These are phyloP conservation scores for Auricularia cornea DNA, from an alignment of 768 basidiomycete genomes.

Conservation along the genomic window DNA sequence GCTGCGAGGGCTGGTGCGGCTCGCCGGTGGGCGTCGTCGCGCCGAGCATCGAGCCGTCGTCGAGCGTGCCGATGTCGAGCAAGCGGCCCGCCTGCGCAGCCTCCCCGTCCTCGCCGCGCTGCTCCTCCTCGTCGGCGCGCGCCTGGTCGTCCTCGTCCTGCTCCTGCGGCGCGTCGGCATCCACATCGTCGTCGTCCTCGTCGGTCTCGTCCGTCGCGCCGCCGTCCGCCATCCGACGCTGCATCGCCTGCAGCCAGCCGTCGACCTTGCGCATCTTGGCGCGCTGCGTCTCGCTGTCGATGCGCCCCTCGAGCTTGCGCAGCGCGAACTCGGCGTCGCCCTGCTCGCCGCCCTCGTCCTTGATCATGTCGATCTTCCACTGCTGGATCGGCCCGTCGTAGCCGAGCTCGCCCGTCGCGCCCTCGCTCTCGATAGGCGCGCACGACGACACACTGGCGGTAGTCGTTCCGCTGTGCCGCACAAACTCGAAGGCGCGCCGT, in stretches of 20 bases:
- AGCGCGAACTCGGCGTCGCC: slow-evolving; percentile 82
- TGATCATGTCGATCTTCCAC: slow-evolving; percentile 47
- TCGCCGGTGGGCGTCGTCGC: background rate
- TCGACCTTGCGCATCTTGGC: slow-evolving; percentile 73
- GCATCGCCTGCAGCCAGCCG: slow-evolving; percentile 69
- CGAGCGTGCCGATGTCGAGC: background rate
- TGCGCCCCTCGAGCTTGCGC: slow-evolving; percentile 73
- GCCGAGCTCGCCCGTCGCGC: slow-evolving; percentile 15
- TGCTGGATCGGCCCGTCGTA: slow-evolving; percentile 51
- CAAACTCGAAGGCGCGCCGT: slow-evolving; percentile 75
- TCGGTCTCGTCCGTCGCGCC: background rate
- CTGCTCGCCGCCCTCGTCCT: slow-evolving; percentile 47
- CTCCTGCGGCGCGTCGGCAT: background rate
- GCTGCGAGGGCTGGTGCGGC: background rate
- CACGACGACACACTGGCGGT: slow-evolving; percentile 54
- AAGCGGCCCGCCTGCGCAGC: background rate
- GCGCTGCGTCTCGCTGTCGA: slow-evolving; percentile 61
- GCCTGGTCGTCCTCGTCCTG: background rate
- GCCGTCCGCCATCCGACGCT: slow-evolving; percentile 34
- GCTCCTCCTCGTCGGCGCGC: slow-evolving; percentile 1
- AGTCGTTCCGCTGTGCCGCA: slow-evolving; percentile 39
- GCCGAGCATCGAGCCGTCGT: background rate
- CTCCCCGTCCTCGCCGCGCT: slow-evolving; percentile 1
- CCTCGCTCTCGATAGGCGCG: slow-evolving; percentile 20
- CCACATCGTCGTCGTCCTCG: slow-evolving; percentile 6